Conservation (phyloP, 495 filamentous ascomycete genomes). For the Extremus antarcticus region DNA sequence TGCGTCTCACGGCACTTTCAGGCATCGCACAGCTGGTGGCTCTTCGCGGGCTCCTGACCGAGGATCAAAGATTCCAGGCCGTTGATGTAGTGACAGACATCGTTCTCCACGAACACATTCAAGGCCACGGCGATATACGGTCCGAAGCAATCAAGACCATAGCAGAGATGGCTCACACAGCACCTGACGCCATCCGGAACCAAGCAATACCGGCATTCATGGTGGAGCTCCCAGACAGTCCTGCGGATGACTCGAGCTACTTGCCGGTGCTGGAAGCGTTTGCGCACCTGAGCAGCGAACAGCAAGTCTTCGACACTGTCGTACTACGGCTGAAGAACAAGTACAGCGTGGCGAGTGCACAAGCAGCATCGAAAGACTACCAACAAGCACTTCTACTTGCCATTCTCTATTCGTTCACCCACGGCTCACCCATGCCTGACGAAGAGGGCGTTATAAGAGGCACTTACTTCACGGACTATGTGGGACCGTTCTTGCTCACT, state of each 20-base stretch:
- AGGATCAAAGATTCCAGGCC: conserved; percentile 52
- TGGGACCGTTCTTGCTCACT: conserved; percentile 31
- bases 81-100: conserved; percentile 58
- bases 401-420: conserved; percentile 52
- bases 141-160: conserved; percentile 54
- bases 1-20: conserved; percentile 49
- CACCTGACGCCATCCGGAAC: conserved; percentile 56
- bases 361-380: conserved; percentile 41
- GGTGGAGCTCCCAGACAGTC: conserved; percentile 50
- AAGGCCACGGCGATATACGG: conserved; percentile 47
- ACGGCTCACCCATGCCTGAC: conserved; percentile 35
- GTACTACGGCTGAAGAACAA: conserved; percentile 58
- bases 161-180: conserved; percentile 53
- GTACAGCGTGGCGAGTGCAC: conserved; percentile 47
- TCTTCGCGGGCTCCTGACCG: conserved; percentile 46
- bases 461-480: conserved; percentile 50
- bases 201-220: conserved; percentile 66
- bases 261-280: conserved; percentile 53
- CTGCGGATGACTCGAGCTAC: conserved; percentile 34
- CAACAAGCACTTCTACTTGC: conserved; percentile 51
- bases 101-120: conserved; percentile 47
- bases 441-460: conserved; percentile 39
- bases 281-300: conserved; percentile 55
- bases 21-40: conserved; percentile 48
- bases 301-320: conserved; percentile 57